These are phyloP conservation scores for Arthrinium phaeospermum DNA, from an alignment of 2,329 filamentous ascomycete genomes.

Conservation along the genomic window DNA sequence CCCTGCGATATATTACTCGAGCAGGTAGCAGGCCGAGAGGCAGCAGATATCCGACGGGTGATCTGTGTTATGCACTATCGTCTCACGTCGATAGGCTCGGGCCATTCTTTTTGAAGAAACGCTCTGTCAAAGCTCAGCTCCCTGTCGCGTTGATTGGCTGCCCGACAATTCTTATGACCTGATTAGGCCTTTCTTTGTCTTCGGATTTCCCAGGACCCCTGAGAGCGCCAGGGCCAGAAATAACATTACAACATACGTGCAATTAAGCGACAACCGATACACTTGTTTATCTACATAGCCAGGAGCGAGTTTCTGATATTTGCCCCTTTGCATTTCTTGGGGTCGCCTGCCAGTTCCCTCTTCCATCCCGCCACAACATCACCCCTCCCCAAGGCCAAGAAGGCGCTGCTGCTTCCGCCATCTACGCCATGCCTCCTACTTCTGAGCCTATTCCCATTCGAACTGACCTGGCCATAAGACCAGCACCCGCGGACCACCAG, in stretches of 20 bases:
- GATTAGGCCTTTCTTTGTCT: slow-evolving; percentile 23
- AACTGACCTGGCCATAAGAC: slow-evolving; percentile 39
- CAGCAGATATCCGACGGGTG: slow-evolving; percentile 23
- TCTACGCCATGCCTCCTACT: slow-evolving; percentile 34
- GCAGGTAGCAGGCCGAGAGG: slow-evolving; percentile 16
- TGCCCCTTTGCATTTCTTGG: slow-evolving; percentile 8
- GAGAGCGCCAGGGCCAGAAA: slow-evolving; percentile 3
- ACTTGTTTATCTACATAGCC: slow-evolving; percentile 8
- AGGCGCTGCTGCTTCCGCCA: slow-evolving; percentile 4
- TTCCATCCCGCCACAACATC: slow-evolving; percentile 9
- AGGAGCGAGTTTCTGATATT: background rate
- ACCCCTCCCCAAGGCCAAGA: slow-evolving; percentile 2
- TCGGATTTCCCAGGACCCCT: slow-evolving; percentile 15
- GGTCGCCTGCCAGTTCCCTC: background rate
- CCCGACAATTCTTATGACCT: slow-evolving; percentile 20
- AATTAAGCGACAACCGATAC: slow-evolving; percentile 5
- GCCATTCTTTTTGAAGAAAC: slow-evolving; percentile 23
- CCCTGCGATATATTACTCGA: slow-evolving; percentile 12
- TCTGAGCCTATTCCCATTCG: slow-evolving; percentile 40
- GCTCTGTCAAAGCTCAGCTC: slow-evolving; percentile 23
- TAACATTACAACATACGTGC: slow-evolving; percentile 1
- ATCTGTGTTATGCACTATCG: slow-evolving; percentile 21
- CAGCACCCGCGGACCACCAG: slow-evolving; percentile 34
- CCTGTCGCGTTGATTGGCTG: slow-evolving; percentile 24
- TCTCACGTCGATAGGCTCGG: slow-evolving; percentile 25